These are phyloP conservation scores for Brachypodium distachyon DNA, from an alignment of 202 grass and related monocot genomes.

Conservation along the genomic window DNA sequence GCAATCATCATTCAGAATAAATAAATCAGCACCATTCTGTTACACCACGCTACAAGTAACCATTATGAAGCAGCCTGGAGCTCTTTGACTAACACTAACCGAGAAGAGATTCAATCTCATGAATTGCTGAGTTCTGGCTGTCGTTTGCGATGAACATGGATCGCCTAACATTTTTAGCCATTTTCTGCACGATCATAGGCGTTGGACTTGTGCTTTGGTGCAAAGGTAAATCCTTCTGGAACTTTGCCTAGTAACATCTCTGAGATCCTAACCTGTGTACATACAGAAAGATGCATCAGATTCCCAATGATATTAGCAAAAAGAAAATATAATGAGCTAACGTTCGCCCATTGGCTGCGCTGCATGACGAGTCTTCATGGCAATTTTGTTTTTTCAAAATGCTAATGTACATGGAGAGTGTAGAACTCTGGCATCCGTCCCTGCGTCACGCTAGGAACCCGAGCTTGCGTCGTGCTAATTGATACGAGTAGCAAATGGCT, in stretches of 20 bases:
- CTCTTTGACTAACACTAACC: neutral
- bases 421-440: too few relatives aligned
- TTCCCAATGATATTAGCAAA: neutral
- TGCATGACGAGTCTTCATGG: too few relatives aligned
- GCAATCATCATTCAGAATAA: neutral
- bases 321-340: too few relatives aligned
- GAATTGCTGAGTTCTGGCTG: neutral
- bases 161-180: conserved; percentile 17
- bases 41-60: neutral
- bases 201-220: conserved; percentile 88
- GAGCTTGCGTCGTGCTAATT: too few relatives aligned
- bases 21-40: neutral
- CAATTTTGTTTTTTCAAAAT: too few relatives aligned
- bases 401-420: too few relatives aligned
- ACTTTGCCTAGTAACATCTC: conserved; percentile 89
- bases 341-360: too few relatives aligned
- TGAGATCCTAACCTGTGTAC: conserved; percentile 64
- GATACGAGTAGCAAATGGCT: too few relatives aligned
- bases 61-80: neutral
- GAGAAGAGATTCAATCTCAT: neutral
- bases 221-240: conserved; percentile 78
- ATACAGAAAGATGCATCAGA: neutral
- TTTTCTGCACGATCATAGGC: conserved; percentile 93
- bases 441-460: too few relatives aligned
- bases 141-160: neutral